phyloP scores from a whole-genome alignment of 2,329 filamentous ascomycete species.

The Epichloe typhina region DNA sequence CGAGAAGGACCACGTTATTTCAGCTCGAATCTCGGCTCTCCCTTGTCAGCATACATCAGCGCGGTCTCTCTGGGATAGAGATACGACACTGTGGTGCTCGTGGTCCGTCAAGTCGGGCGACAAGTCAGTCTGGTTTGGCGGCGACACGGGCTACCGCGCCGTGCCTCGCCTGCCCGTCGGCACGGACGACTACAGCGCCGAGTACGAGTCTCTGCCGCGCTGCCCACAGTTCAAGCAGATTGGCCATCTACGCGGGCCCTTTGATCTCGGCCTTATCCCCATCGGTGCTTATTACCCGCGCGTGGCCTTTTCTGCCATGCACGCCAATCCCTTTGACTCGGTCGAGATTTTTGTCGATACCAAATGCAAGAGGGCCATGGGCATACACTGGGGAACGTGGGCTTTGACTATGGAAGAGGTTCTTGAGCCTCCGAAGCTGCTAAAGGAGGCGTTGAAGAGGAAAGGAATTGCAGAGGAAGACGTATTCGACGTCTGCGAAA shows the following conservation, averaged over 20 bases:
- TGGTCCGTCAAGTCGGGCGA: too few species aligned
- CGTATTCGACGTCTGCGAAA: conserved; percentile 69
- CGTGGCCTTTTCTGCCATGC: conserved; percentile 62
- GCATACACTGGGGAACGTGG: conserved; percentile 91
- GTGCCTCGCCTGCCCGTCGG: too few species aligned
- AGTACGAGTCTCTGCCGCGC: too few species aligned
- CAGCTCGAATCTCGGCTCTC: too few species aligned
- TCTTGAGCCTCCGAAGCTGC: conserved; percentile 61
- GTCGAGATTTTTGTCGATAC: conserved; percentile 87
- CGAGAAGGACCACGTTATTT: too few species aligned
- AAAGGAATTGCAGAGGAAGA: conserved; percentile 57
- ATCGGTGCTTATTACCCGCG: conserved; percentile 80
- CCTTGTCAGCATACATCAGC: too few species aligned
- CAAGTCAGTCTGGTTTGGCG: too few species aligned
- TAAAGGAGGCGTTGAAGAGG: conserved; percentile 58
- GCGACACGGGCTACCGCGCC: too few species aligned
- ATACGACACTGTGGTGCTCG: too few species aligned
- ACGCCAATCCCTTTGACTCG: conserved; percentile 74
- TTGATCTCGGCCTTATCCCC: conserved; percentile 83
- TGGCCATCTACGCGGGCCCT: conserved; percentile 45
- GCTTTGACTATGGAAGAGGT: conserved; percentile 75
- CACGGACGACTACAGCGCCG: too few species aligned
- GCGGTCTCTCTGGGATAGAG: too few species aligned
- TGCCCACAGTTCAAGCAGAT: too few species aligned
- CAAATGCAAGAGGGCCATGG: conserved; percentile 62